Base-by-base conservation (phyloP, 2,329 filamentous ascomycete species). In the Phialocephala sp. region DNA sequence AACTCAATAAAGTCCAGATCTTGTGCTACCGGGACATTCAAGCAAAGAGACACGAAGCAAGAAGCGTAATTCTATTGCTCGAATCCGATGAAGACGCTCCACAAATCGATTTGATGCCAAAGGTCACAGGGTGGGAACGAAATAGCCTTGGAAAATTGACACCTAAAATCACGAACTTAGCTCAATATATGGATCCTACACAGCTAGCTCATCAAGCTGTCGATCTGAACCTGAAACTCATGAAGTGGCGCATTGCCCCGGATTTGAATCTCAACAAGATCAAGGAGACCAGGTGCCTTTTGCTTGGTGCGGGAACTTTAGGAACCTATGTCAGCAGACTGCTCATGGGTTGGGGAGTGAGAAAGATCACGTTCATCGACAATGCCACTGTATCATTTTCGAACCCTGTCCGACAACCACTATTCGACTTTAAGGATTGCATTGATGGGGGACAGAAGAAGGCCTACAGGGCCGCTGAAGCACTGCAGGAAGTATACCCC, bases 241-340 rank as follows among this genome's bases (percentile, higher is more conserved):
- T 99, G 89, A 99, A 97, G 80, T 99, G 95, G 95, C 89, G 95
- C 45, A 93, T 99, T 73, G 92, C 93, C 8, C 95, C 95, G 0
- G 89, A 89, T 59, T 85, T 99, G 47, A 86, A 98, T 76, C 86
- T 99, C 11, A 93, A 97, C 36, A 86, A 87, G 36, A 94, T 98
- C 76, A 97, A 97, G 75, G 86, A 90, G 64, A 94, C 93, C 3
- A 97, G 89, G 75, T 99, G 95, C 75, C 85, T 99, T 18, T 82
- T 99, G 2, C 87, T 99, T 1, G 95, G 95, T 4, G 93, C 95
- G 0, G 95, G 95, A 15, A 99, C 95, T 0, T 83, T 99, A 1
- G 95, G 95, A 9, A 94, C 93, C 67, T 98, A 98, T 76, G 94
- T 99, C 22, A 93, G 94, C 12, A 87, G 95, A 60, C 96, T 94